Evolutionary conservation across 2,329 filamentous ascomycete genomes (phyloP).

Genomic region (Xenoacremonium recifei): DNA sequence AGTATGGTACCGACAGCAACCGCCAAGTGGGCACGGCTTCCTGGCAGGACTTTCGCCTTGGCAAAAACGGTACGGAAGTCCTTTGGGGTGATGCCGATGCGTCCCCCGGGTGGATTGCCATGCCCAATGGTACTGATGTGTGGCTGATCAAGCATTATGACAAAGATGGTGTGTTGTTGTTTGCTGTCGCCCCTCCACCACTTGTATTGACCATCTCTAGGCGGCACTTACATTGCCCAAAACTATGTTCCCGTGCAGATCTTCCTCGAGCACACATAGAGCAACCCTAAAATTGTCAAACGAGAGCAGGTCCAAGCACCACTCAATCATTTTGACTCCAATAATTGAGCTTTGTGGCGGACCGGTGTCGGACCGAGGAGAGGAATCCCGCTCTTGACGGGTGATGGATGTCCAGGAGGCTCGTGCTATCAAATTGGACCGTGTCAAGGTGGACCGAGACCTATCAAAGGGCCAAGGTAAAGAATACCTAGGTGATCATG

Average conservation of each 20-base stretch:
- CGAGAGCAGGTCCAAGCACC: no score
- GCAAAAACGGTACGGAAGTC: conserved; percentile 1
- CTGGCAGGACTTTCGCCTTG: conserved; percentile 10
- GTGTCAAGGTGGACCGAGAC: no score
- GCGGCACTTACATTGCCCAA: conserved; percentile 2
- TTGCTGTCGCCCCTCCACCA: not conserved
- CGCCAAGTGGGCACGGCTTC: conserved; percentile 1
- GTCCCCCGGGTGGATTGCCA: conserved; percentile 13
- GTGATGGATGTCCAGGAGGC: no score
- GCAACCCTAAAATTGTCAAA: no score
- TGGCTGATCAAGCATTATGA: conserved; percentile 14
- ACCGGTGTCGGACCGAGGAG: no score
- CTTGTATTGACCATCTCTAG: conserved; percentile 2
- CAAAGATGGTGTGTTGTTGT: not conserved
- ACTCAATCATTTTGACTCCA: no score
- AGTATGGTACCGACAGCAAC: not conserved
- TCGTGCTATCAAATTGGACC: no score
- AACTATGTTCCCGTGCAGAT: conserved; percentile 11
- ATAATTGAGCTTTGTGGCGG: no score
- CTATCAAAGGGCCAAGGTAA: no score
- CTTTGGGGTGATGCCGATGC: not conserved
- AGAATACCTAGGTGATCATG: no score
- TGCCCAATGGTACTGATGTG: conserved; percentile 1
- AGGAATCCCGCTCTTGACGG: no score
- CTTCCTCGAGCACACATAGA: conserved; percentile 7